Evolutionary conservation across 768 basidiomycete genomes (phyloP), one percentile per base, ranked within the genome.

Genomic region (Fibroporia radiculosa): DNA sequence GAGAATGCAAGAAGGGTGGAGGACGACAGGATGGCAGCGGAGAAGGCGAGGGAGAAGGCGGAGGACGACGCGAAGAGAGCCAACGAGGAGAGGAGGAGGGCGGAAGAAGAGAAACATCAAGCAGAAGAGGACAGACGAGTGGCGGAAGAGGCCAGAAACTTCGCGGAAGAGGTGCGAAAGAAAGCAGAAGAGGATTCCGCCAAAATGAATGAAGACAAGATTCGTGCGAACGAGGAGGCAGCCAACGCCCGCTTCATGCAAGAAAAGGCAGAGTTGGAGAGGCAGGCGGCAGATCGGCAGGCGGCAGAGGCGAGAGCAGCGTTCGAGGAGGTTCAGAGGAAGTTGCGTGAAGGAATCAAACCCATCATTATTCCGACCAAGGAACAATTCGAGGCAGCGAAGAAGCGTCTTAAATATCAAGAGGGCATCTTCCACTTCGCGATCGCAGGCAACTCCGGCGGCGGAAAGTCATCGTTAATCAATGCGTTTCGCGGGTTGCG

Each of bases 401-500:
- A 12, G 24, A 19, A 40, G 20, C 39, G 39, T 27, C 39, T 40
- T 7, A n/a, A n/a, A 12, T 40, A 40, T 19, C 5, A 40, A 22
- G 25, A 40, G 39, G 39, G 39, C 14, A 3, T 27, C 4, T 40
- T 40, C 39, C 39, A 40, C 20, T 25, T 40, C 39, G 39, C 39
- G 8, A 16, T 40, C 24, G 39, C 39, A n/a, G 39, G 39, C 11
- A 16, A 26, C 23, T 23, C 41, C 3, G 41, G 41, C 26, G 32
- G 41, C 29, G 41, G 41, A 4, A 42, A 42, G 23, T 31, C 41
- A 4, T 42, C 41, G 41, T n/a, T 42, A 4, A 27, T 42, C 25
- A 42, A 42, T 22, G 41, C 41, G 18, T 42, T 42, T 29, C 41
- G 41, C 41, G 27, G 41, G 7, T 23, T 42, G 14, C 27, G 23